A percentile compares a stretch with the other conserved stretches of the same genome.
phyloP scores from a whole-genome alignment of 129 eudicot genomes.

The Flaveria linearis region DNA sequence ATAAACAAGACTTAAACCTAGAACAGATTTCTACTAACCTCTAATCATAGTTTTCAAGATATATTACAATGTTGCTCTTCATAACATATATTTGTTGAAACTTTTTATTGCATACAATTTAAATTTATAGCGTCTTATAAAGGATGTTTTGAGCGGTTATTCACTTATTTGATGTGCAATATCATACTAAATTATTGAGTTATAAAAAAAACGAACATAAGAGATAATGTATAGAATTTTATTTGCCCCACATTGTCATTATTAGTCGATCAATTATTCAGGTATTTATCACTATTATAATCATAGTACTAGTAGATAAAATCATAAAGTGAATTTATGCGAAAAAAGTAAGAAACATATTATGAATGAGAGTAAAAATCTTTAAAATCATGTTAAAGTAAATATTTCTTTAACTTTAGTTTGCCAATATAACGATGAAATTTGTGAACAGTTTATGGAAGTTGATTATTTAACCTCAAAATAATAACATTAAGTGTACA shows the following conservation, averaged over 20 bases:
- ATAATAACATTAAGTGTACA: not conserved
- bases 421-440: not conserved
- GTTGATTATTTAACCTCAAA: not conserved
- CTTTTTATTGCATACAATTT: no score
- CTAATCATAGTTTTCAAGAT: no score
- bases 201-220: not conserved
- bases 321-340: not conserved
- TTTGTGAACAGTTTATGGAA: not conserved
- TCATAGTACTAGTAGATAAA: not conserved
- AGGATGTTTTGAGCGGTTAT: no score
- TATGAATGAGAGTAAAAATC: not conserved
- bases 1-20: no score
- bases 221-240: not conserved
- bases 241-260: conserved; percentile 13
- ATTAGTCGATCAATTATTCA: conserved; percentile 4
- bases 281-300: not conserved
- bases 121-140: no score
- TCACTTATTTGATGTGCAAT: no score
- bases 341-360: not conserved
- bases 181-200: not conserved
- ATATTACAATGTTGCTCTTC: no score
- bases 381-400: not conserved
- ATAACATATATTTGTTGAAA: no score
- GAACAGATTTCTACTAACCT: no score
- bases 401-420: not conserved